Evolutionary conservation across 108 stramenopile species (phyloP).

Genomic region (Pseudonitzschia multiseries): DNA sequence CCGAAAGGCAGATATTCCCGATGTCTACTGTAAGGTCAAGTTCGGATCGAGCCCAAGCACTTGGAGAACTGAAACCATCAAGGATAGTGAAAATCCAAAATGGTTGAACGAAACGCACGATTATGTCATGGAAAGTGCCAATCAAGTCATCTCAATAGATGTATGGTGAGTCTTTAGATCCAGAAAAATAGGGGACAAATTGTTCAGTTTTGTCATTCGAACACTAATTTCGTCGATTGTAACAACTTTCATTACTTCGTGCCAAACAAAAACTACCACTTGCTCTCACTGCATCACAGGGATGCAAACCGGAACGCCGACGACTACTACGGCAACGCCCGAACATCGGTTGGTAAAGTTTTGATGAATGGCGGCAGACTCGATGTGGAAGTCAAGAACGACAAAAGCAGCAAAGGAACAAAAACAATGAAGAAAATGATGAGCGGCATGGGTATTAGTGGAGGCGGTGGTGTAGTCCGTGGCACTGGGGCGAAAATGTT

Average conservation of each 20-base stretch:
- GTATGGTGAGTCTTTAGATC: not conserved
- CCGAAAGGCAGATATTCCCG: constrained; percentile 3
- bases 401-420: not conserved
- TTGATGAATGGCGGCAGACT: constrained; percentile 4
- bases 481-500: not conserved
- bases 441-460: not conserved
- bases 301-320: constrained; percentile 1
- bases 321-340: constrained; percentile 10
- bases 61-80: constrained; percentile 7
- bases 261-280: not conserved
- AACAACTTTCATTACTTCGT: too few species aligned
- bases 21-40: constrained; percentile 5
- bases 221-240: too few species aligned
- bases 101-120: not conserved
- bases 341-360: constrained; percentile 6
- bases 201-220: too few species aligned
- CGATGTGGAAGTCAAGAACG: constrained; percentile 9
- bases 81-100: not conserved
- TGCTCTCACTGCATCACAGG: not conserved
- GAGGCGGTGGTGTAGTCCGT: not conserved
- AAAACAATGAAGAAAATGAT: not conserved
- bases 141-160: constrained; percentile 10
- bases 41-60: not conserved
- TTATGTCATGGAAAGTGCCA: not conserved
- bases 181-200: too few species aligned